Percentiles rank a stretch among this genome's conserved stretches.
These are phyloP conservation scores for Trichothecium sympodiale DNA, from an alignment of 2,329 filamentous ascomycete species.

Conservation along the genomic window DNA sequence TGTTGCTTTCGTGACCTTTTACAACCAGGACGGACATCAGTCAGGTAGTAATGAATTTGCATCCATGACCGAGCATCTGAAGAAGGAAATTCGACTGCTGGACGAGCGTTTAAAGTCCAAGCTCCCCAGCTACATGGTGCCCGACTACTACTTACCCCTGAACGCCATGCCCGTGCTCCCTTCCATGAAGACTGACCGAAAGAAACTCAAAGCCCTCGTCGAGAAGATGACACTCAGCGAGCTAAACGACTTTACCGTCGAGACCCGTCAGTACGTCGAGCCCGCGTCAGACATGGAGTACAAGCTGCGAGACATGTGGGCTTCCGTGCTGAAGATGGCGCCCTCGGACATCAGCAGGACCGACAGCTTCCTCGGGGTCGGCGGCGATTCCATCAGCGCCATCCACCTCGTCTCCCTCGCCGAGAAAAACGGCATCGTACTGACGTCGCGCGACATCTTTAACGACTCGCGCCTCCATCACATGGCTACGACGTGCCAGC, in stretches of 20 bases:
- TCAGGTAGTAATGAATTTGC: background rate
- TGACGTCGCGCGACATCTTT: constrained; percentile 5
- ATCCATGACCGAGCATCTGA: background rate
- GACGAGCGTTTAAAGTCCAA: background rate
- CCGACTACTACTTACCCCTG: constrained; percentile 16
- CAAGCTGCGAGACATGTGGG: constrained; percentile 21
- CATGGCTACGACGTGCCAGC: background rate
- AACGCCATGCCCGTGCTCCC: constrained; percentile 13
- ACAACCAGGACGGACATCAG: background rate
- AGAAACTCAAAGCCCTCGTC: constrained; percentile 6
- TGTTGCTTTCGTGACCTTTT: background rate
- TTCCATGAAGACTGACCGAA: constrained; percentile 20
- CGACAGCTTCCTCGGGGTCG: constrained; percentile 25
- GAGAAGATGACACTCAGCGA: constrained; percentile 10
- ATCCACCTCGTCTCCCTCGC: background rate
- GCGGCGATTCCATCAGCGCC: constrained; percentile 27
- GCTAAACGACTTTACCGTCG: constrained; percentile 1
- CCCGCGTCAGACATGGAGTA: constrained; percentile 2
- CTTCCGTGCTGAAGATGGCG: constrained; percentile 25
- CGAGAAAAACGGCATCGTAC: background rate
- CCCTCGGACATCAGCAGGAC: constrained; percentile 15
- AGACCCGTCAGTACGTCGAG: background rate
- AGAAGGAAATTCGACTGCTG: background rate
- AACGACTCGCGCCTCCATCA: constrained; percentile 4
- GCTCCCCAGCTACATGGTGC: constrained; percentile 22